These are phyloP conservation scores for Solanum gracilifrons DNA, from an alignment of 257 asterid genomes.

Conservation along the genomic window DNA sequence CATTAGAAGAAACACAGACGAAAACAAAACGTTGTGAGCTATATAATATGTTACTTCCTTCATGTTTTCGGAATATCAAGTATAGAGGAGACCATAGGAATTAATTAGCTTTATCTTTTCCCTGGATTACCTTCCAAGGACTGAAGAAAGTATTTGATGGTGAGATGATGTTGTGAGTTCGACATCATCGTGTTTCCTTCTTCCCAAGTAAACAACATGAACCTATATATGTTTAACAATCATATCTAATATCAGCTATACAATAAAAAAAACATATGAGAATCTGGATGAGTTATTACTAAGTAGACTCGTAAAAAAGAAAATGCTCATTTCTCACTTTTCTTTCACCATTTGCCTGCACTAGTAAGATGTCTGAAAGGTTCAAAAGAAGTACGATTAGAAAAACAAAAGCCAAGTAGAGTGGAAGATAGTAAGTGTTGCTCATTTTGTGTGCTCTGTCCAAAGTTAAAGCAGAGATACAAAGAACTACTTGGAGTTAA, in stretches of 20 bases:
- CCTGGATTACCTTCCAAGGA: conserved; percentile 29
- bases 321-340: background rate
- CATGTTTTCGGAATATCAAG: background rate
- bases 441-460: background rate
- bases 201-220: conserved; percentile 42
- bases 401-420: background rate
- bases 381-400: background rate
- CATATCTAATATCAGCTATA: background rate
- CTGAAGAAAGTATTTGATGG: conserved; percentile 27
- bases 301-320: background rate
- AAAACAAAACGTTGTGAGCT: background rate
- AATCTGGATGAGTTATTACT: background rate
- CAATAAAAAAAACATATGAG: background rate
- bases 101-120: background rate
- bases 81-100: no score
- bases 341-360: background rate
- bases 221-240: conserved; percentile 12
- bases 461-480: background rate
- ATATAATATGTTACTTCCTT: background rate
- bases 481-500: background rate
- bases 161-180: conserved; percentile 26
- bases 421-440: background rate
- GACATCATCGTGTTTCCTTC: conserved; percentile 26
- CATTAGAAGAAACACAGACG: background rate
- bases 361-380: background rate